phyloP scores from a whole-genome alignment of 2,329 filamentous ascomycete genomes.

The Tolypocladium tundrense region DNA sequence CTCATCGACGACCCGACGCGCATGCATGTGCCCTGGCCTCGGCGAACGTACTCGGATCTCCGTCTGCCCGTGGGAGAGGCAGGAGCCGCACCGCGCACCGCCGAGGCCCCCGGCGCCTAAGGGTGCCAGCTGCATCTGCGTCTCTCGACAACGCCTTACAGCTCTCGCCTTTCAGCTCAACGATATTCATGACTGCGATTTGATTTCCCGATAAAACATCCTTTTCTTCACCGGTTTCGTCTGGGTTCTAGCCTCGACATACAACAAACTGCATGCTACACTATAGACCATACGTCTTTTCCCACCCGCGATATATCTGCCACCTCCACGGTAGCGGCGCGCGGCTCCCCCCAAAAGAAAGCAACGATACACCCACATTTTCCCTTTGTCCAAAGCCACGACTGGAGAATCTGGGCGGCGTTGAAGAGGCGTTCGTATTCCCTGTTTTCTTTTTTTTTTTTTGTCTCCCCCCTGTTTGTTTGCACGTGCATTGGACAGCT shows the following conservation, averaged over 20 bases:
- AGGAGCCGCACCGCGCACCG: slow-evolving; percentile 9
- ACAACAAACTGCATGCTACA: not conserved
- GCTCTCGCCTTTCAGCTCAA: not conserved
- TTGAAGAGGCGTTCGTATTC: not conserved
- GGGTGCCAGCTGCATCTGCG: not conserved
- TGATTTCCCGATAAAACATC: not conserved
- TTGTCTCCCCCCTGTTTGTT: not conserved
- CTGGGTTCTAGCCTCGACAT: not conserved
- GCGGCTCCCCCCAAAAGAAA: not conserved
- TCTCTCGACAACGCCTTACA: not conserved
- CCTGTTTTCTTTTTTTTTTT: not conserved
- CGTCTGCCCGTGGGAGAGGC: slow-evolving; percentile 29
- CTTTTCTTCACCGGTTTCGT: not conserved
- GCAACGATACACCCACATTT: not conserved
- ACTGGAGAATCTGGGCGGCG: not conserved
- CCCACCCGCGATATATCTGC: not conserved
- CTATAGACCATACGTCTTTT: not conserved
- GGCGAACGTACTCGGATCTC: slow-evolving; percentile 22
- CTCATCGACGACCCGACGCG: not conserved
- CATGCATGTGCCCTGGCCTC: slow-evolving; percentile 1
- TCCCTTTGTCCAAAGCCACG: not conserved
- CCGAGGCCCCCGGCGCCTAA: slow-evolving; percentile 9
- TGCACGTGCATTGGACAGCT: not conserved
- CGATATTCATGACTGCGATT: not conserved
- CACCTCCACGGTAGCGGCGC: not conserved